Evolutionary conservation across 2,329 filamentous ascomycete species (phyloP).

Genomic region (Verticillium longisporum): DNA sequence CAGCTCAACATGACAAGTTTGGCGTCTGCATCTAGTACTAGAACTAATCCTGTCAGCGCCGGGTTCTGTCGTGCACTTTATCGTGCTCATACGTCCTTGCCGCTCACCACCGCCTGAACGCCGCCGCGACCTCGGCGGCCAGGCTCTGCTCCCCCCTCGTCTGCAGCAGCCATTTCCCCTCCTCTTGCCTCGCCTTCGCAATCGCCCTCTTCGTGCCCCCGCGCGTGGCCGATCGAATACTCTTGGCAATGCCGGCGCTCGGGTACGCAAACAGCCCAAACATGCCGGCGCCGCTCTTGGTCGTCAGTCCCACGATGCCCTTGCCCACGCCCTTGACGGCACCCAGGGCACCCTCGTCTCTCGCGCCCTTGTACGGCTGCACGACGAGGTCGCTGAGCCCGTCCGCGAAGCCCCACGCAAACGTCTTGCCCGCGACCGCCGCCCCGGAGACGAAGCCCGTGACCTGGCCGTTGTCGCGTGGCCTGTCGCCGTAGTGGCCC

Average conservation of each 20-base stretch:
- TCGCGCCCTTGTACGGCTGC: slow-evolving; percentile 60
- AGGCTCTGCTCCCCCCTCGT: neutral
- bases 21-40: too few relatives aligned
- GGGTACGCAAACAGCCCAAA: slow-evolving; percentile 5
- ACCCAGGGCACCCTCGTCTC: slow-evolving; percentile 45
- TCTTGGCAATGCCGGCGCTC: slow-evolving; percentile 9
- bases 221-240: slow-evolving; percentile 4
- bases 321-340: slow-evolving; percentile 75
- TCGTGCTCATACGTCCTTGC: neutral
- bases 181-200: neutral
- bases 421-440: slow-evolving; percentile 69
- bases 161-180: slow-evolving; percentile 7
- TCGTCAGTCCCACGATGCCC: slow-evolving; percentile 71
- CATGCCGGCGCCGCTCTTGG: slow-evolving; percentile 73
- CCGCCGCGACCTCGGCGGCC: neutral
- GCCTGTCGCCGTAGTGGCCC: slow-evolving; percentile 75
- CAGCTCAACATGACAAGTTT: too few relatives aligned
- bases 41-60: too few relatives aligned
- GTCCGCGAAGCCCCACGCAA: slow-evolving; percentile 72
- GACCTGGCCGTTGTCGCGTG: slow-evolving; percentile 72
- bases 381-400: slow-evolving; percentile 75
- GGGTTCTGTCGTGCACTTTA: too few relatives aligned
- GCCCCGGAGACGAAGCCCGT: slow-evolving; percentile 71
- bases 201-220: slow-evolving; percentile 2
- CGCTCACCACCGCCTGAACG: neutral